Base-by-base conservation (phyloP, 352 stramenopile species). In the Pythium graminicola region DNA sequence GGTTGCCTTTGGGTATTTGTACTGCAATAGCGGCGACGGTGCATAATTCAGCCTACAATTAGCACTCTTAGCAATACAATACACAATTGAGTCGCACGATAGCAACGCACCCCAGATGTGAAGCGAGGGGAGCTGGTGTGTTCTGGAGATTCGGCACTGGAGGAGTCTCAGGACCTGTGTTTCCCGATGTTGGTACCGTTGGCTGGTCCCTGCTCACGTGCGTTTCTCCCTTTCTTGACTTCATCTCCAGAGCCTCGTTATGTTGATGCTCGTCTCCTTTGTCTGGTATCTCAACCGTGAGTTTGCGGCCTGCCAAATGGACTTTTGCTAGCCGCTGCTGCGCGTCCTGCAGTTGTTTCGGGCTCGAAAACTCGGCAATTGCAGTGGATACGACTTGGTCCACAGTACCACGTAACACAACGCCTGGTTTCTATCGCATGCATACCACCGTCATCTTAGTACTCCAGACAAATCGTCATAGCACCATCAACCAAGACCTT, bases 1-100 rank as follows among this genome's bases (percentile, higher is more conserved):
- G 3, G 60, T 83, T 8, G 83, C 82, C 54, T 72, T 81, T 16
- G 85, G 85, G 51, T 95, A 95, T 49, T 91, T 91, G 73, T 95
- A 95, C 56, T 80, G 78, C 2, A 95, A 64, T 24, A 93, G 41
- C 8, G 83, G 85, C 3, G 83, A 93, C 24, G 85, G 80, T 11
- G 81, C 76, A 42, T 88, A 94, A 51, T 93, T 70, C n/a, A 95
- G 64, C 16, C 85, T 95, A 36, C 4, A 42, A 42, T 7, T 24
- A 9, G 31, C 16, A 38, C 20, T 29, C 48, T n/a, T 20, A 42
- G 24, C 11, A 16, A 2, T 16, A 2, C 7, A 16, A 42, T 8
- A 4, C 36, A 42, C 3, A 19, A 16, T 42, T 16, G 16, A 16
- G 6, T 42, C 9, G n/a, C 9, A 16, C 9, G 3, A 16, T 45